Percentiles rank a stretch among this genome's conserved stretches.
phyloP scores from a whole-genome alignment of 2,329 filamentous ascomycete genomes.

The Sclerotinia subarctica region DNA sequence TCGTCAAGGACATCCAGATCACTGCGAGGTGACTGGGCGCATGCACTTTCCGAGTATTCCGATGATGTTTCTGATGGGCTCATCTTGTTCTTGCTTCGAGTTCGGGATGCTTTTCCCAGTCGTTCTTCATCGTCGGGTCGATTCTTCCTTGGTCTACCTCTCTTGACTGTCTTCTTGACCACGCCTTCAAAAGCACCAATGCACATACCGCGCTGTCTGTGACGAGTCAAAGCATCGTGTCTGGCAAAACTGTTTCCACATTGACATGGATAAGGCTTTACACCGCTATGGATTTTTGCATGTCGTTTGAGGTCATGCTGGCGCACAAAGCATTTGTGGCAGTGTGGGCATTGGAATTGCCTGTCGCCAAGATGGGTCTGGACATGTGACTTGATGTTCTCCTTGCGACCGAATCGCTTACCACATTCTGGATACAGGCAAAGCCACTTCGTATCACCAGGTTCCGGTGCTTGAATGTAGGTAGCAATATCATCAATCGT shows the following conservation, averaged over 20 bases:
- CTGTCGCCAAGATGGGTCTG: constrained; percentile 97
- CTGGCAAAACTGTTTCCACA: constrained; percentile 94
- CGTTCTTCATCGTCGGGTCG: constrained; percentile 51
- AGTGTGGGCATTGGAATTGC: constrained; percentile 90
- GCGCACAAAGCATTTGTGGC: constrained; percentile 92
- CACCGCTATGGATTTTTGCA: constrained; percentile 93
- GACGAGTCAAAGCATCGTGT: constrained; percentile 90
- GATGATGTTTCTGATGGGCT: constrained; percentile 49
- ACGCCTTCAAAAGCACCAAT: constrained; percentile 87
- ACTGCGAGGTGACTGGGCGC: constrained; percentile 51
- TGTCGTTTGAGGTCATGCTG: constrained; percentile 97
- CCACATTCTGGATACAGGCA: constrained; percentile 76
- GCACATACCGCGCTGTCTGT: constrained; percentile 94
- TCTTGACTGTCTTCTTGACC: constrained; percentile 63
- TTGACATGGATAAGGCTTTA: constrained; percentile 92
- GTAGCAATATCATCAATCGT: constrained; percentile 78
- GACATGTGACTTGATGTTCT: constrained; percentile 98
- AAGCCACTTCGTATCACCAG: constrained; percentile 72
- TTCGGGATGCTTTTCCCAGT: constrained; percentile 55
- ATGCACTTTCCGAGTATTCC: constrained; percentile 55
- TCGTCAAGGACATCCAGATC: constrained; percentile 45
- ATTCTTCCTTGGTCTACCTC: constrained; percentile 62
- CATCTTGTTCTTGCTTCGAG: constrained; percentile 51
- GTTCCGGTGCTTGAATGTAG: constrained; percentile 70
- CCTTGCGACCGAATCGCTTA: constrained; percentile 92